Conservation (phyloP, 768 basidiomycete genomes). For the Hygrocybe coccinea region DNA sequence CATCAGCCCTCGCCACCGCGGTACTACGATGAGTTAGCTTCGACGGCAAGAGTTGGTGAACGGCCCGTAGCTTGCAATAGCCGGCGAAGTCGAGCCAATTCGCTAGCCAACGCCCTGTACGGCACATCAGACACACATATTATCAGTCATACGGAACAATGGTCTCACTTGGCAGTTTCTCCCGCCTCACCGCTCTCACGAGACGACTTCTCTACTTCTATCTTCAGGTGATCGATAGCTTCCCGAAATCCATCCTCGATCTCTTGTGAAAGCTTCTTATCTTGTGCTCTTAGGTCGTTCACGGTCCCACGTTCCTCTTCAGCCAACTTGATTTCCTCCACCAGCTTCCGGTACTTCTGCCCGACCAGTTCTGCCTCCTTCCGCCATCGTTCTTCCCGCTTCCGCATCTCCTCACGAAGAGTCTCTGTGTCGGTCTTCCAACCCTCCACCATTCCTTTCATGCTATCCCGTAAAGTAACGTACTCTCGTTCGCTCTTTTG, state of each 20-base stretch:
- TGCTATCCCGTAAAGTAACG: slow-evolving; percentile 66
- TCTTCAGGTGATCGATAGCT: slow-evolving; percentile 51
- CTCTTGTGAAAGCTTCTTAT: slow-evolving; percentile 46
- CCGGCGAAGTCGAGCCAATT: slow-evolving; percentile 64
- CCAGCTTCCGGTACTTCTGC: slow-evolving; percentile 61
- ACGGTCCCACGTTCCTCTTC: slow-evolving; percentile 44
- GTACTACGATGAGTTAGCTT: background rate
- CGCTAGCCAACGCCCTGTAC: slow-evolving; percentile 51
- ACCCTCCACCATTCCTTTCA: slow-evolving; percentile 65
- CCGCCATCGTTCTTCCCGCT: slow-evolving; percentile 64
- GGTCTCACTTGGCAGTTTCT: slow-evolving; percentile 57
- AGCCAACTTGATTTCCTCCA: slow-evolving; percentile 58
- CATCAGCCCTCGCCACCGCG: too few relatives aligned
- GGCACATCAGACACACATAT: background rate
- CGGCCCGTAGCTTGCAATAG: slow-evolving; percentile 49
- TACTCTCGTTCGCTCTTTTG: slow-evolving; percentile 84
- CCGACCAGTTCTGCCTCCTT: slow-evolving; percentile 63
- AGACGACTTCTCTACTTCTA: slow-evolving; percentile 48
- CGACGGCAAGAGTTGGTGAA: background rate
- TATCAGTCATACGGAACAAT: slow-evolving; percentile 8
- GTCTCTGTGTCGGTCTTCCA: slow-evolving; percentile 72
- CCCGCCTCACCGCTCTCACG: slow-evolving; percentile 53
- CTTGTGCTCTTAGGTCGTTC: slow-evolving; percentile 47
- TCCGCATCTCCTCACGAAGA: slow-evolving; percentile 68
- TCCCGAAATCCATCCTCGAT: slow-evolving; percentile 58